Conservation (phyloP, 176 grass and related monocot species). For the Bolboschoenus planiculmis region DNA sequence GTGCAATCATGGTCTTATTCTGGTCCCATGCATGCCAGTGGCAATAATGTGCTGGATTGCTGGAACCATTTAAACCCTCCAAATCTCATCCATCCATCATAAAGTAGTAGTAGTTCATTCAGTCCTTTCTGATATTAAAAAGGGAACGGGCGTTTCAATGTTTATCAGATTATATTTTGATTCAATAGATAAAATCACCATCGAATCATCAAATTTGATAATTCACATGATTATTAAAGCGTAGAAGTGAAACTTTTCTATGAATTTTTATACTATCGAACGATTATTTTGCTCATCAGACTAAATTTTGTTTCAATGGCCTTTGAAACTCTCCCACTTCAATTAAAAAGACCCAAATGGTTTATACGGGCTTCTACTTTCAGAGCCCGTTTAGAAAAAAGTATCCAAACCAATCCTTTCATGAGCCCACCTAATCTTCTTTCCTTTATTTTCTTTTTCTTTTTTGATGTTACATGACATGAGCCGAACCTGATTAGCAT, state of each 20-base stretch:
- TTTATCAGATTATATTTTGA: too few species aligned
- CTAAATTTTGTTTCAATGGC: too few species aligned
- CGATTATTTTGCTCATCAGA: too few species aligned
- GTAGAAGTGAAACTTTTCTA: too few species aligned
- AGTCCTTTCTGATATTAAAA: not conserved
- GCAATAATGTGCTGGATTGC: not conserved
- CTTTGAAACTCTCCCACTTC: too few species aligned
- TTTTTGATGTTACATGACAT: not conserved
- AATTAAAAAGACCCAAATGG: not conserved
- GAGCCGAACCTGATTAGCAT: too few species aligned
- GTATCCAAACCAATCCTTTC: not conserved
- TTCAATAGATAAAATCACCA: too few species aligned
- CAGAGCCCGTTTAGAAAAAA: not conserved
- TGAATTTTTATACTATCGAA: too few species aligned
- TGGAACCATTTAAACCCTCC: not conserved
- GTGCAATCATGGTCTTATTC: not conserved
- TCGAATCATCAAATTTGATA: too few species aligned
- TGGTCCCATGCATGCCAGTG: not conserved
- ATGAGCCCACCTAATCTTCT: not conserved
- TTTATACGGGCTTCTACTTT: not conserved
- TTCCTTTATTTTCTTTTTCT: too few species aligned
- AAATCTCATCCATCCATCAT: not conserved
- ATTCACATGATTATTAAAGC: too few species aligned
- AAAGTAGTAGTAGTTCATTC: not conserved
- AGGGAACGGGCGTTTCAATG: too few species aligned